Evolutionary conservation across 169 alveolate genomes (phyloP).

Genomic region (Condylostoma magnum): DNA sequence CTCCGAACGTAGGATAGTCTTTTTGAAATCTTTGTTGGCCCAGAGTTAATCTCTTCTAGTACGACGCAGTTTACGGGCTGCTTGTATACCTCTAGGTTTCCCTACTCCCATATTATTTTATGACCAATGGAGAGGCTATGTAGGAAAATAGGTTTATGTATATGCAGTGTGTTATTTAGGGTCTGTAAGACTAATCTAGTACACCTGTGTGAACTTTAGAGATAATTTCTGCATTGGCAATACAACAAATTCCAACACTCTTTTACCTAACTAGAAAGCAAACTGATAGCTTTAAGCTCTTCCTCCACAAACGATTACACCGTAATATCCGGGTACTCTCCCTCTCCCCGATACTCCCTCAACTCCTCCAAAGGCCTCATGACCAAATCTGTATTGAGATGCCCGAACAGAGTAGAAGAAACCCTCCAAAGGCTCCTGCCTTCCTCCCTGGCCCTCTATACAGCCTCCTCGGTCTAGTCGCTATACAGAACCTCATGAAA

Average conservation of each 20-base stretch:
- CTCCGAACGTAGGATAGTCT: constrained; percentile 94
- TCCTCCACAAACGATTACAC: constrained; percentile 10
- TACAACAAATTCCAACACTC: too few relatives aligned
- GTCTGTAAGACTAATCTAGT: too few relatives aligned
- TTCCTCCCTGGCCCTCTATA: constrained; percentile 36
- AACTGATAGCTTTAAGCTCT: constrained; percentile 31
- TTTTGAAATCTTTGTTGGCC: constrained; percentile 98
- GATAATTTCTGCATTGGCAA: too few relatives aligned
- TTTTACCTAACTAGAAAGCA: too few relatives aligned
- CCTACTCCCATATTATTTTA: constrained; percentile 79
- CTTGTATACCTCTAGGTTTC: constrained; percentile 96
- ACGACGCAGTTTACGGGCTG: constrained; percentile 97
- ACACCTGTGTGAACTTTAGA: too few relatives aligned
- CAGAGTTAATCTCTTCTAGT: constrained; percentile 96
- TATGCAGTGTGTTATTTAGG: too few relatives aligned
- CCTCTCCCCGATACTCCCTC: not conserved
- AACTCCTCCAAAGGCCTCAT: constrained; percentile 60
- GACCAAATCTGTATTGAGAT: constrained; percentile 56
- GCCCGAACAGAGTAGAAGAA: constrained; percentile 68
- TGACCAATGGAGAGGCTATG: too few relatives aligned
- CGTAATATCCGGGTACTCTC: constrained; percentile 14
- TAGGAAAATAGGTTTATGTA: too few relatives aligned
- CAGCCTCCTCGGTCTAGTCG: constrained; percentile 51
- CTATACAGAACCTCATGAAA: constrained; percentile 77
- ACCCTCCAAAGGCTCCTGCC: constrained; percentile 67